phyloP scores from a whole-genome alignment of 495 filamentous ascomycete species.

The Neurospora sp. region DNA sequence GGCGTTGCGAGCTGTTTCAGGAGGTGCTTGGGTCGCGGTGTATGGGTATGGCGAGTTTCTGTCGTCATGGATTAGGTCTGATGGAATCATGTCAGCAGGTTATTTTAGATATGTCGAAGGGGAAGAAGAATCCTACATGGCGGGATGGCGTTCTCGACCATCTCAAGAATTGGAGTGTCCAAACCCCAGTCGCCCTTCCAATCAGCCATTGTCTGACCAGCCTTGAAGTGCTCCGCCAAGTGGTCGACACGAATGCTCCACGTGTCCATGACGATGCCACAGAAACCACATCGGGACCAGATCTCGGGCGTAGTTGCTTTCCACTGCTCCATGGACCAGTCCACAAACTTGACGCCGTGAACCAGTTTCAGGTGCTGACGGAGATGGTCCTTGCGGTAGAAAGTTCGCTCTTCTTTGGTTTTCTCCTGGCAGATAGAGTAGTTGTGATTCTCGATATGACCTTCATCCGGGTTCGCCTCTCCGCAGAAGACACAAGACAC shows the following conservation, averaged over 20 bases:
- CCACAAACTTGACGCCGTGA: constrained; percentile 53
- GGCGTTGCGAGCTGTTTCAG: constrained; percentile 30
- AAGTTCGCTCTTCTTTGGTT: constrained; percentile 55
- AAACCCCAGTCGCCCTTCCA: constrained; percentile 71
- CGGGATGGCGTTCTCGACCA: constrained; percentile 57
- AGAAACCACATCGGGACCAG: constrained; percentile 63
- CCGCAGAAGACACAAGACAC: constrained; percentile 63
- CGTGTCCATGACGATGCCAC: constrained; percentile 45
- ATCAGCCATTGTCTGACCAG: constrained; percentile 54
- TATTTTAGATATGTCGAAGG: background rate
- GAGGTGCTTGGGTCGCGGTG: constrained; percentile 25
- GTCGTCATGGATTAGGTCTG: constrained; percentile 48
- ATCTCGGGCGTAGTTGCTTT: constrained; percentile 48
- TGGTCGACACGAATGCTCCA: constrained; percentile 57
- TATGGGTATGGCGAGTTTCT: constrained; percentile 38
- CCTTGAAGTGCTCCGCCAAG: constrained; percentile 58
- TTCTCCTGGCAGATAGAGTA: constrained; percentile 56
- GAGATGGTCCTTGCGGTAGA: constrained; percentile 77
- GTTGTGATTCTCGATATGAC: constrained; percentile 62
- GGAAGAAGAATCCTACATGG: constrained; percentile 36
- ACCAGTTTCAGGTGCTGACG: constrained; percentile 73
- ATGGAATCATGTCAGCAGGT: constrained; percentile 3
- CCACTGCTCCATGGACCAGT: constrained; percentile 60
- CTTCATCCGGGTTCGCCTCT: constrained; percentile 41
- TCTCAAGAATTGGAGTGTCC: constrained; percentile 43